Evolutionary conservation across 169 alveolate species (phyloP).

Genomic region (Eimeria necatrix): DNA sequence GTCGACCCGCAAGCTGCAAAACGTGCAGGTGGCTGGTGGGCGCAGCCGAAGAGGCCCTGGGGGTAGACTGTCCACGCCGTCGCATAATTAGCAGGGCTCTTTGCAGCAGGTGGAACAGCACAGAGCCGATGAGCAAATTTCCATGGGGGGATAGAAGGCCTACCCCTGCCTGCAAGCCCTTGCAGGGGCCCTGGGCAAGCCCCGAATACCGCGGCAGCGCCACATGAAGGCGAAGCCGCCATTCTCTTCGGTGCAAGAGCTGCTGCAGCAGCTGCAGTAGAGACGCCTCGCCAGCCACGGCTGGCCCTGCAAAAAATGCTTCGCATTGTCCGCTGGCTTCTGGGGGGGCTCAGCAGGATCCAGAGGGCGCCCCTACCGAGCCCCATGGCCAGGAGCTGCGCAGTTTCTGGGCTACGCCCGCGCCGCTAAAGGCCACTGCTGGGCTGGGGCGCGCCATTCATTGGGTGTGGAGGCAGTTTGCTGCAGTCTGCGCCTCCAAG

Average conservation of each 20-base stretch:
- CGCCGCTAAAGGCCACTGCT: not conserved
- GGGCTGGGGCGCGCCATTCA: not conserved
- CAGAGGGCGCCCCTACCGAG: conserved; percentile 1
- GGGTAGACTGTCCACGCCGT: not conserved
- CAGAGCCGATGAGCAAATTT: not conserved
- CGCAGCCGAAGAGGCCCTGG: conserved; percentile 18
- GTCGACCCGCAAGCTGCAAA: not conserved
- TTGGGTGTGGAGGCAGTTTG: not conserved
- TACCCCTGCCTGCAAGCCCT: not conserved
- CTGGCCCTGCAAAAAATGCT: not conserved
- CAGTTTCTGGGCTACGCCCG: not conserved
- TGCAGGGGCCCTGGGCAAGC: not conserved
- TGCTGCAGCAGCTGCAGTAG: conserved; percentile 17
- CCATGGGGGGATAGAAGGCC: not conserved
- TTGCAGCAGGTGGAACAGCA: not conserved
- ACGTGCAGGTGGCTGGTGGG: not conserved
- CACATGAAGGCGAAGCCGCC: not conserved
- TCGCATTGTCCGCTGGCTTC: conserved; percentile 8
- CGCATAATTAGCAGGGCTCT: conserved; percentile 14
- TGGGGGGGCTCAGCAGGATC: conserved; percentile 23
- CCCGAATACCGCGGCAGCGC: not conserved
- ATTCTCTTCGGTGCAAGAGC: not conserved
- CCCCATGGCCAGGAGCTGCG: not conserved
- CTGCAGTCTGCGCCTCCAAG: no score
- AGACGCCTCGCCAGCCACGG: not conserved